Conservation (phyloP, 371 early-diverging fungal species). For the Nematocida ironsii region DNA sequence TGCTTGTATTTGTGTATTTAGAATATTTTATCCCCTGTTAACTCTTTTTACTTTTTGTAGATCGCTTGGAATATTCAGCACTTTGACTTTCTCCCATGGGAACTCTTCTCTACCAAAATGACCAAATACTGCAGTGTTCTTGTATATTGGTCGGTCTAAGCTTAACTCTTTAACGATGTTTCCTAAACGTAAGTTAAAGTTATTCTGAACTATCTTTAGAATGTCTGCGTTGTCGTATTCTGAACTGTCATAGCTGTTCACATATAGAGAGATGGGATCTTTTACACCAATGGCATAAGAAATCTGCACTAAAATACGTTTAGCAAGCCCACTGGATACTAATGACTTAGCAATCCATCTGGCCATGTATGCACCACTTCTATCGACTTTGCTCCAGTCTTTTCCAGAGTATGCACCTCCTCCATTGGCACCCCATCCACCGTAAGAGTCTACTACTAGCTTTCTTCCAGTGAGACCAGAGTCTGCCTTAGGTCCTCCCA, state of each 20-base stretch:
- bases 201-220: conserved; percentile 83
- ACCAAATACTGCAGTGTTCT: conserved; percentile 90
- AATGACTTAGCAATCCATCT: conserved; percentile 93
- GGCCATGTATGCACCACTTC: conserved; percentile 96
- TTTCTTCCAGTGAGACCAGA: conserved; percentile 98
- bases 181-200: conserved; percentile 95
- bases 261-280: conserved; percentile 89
- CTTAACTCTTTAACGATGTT: conserved; percentile 90
- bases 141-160: conserved; percentile 92
- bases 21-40: not conserved
- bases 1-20: too few relatives aligned
- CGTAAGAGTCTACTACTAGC: conserved; percentile 86
- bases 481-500: conserved; percentile 98
- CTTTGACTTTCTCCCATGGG: conserved; percentile 74
- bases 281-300: conserved; percentile 98
- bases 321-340: conserved; percentile 84
- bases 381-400: conserved; percentile 99
- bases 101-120: conserved; percentile 94
- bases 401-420: conserved; percentile 99
- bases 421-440: conserved; percentile 98
- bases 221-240: conserved; percentile 81
- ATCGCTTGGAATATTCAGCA: not conserved
- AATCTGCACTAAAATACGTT: conserved; percentile 87
- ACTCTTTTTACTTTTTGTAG: conserved; percentile 30
- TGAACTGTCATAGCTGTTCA: conserved; percentile 92